Evolutionary conservation across 495 filamentous ascomycete genomes (phyloP).

Genomic region (Trichodelitschia bisporula): DNA sequence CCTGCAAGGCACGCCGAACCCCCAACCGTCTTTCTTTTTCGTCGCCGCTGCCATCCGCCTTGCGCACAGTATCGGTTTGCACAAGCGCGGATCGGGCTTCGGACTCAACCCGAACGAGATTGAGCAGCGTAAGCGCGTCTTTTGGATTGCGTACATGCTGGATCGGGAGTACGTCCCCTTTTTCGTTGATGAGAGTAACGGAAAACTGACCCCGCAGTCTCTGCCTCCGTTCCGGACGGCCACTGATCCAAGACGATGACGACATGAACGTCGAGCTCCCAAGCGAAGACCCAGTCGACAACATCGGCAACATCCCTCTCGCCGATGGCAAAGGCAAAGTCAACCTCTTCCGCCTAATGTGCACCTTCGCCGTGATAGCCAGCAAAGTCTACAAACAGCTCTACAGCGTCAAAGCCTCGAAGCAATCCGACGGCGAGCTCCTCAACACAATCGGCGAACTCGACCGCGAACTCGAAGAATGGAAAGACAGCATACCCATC

Average conservation of each 20-base stretch:
- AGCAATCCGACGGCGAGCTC: constrained; percentile 78
- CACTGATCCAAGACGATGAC: constrained; percentile 87
- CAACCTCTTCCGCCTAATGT: constrained; percentile 82
- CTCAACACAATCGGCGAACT: constrained; percentile 92
- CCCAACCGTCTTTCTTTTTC: constrained; percentile 81
- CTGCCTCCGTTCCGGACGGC: constrained; percentile 75
- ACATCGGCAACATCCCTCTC: constrained; percentile 78
- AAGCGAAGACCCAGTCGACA: constrained; percentile 71
- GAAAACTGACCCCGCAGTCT: constrained; percentile 28
- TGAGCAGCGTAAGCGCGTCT: constrained; percentile 87
- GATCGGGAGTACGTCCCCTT: constrained; percentile 50
- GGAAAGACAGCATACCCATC: constrained; percentile 85
- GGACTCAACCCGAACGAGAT: constrained; percentile 75
- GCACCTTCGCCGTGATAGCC: constrained; percentile 72
- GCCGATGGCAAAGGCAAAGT: constrained; percentile 78
- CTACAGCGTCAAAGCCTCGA: constrained; percentile 79
- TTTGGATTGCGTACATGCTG: constrained; percentile 92
- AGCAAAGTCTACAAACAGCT: constrained; percentile 84
- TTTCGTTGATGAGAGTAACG: too few species aligned
- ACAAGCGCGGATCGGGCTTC: constrained; percentile 78
- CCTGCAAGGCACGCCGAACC: constrained; percentile 89
- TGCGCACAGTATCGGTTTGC: constrained; percentile 82
- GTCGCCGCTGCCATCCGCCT: constrained; percentile 82
- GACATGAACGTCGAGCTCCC: constrained; percentile 96
- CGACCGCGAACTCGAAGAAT: constrained; percentile 76